Evolutionary conservation across 768 basidiomycete genomes (phyloP).

Genomic region (Trametes cubensis): DNA sequence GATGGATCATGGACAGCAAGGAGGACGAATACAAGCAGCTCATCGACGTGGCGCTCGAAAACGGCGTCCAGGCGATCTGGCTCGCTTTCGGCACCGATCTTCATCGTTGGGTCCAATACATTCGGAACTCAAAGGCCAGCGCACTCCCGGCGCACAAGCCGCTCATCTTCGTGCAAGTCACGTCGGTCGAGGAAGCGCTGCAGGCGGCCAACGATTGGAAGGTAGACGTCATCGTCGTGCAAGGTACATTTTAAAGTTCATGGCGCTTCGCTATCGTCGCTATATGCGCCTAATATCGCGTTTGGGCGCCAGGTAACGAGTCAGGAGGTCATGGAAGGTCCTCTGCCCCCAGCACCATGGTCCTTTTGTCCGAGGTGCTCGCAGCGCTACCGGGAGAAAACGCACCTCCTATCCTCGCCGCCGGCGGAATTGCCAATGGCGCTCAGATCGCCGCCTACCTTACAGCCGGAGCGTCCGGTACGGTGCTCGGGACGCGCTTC

Average conservation of each 20-base stretch:
- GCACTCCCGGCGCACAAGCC: conserved; percentile 45
- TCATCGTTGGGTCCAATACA: conserved; percentile 59
- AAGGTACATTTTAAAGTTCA: conserved; percentile 59
- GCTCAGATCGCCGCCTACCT: conserved; percentile 67
- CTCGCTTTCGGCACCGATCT: conserved; percentile 68
- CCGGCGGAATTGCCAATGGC: conserved; percentile 73
- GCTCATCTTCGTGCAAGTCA: conserved; percentile 64
- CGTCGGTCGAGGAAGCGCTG: conserved; percentile 59
- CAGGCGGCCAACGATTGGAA: conserved; percentile 65
- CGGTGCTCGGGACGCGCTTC: conserved; percentile 76
- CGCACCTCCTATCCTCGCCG: conserved; percentile 63
- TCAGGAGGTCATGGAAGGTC: conserved; percentile 76
- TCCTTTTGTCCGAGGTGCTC: conserved; percentile 59
- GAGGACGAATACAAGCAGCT: conserved; percentile 43
- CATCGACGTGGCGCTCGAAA: conserved; percentile 53
- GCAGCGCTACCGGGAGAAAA: conserved; percentile 41
- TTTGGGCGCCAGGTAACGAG: conserved; percentile 59
- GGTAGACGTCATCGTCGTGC: conserved; percentile 74
- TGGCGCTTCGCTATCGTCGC: background rate
- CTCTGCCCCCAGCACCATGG: conserved; percentile 59
- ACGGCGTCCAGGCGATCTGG: conserved; percentile 69
- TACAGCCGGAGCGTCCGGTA: conserved; percentile 67
- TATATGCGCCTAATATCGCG: background rate
- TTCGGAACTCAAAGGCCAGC: conserved; percentile 54
- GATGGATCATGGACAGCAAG: conserved; percentile 68